Evolutionary conservation across 768 basidiomycete species (phyloP), one percentile per base, ranked within the genome.

Genomic region (Cystobasidium ongulense): DNA sequence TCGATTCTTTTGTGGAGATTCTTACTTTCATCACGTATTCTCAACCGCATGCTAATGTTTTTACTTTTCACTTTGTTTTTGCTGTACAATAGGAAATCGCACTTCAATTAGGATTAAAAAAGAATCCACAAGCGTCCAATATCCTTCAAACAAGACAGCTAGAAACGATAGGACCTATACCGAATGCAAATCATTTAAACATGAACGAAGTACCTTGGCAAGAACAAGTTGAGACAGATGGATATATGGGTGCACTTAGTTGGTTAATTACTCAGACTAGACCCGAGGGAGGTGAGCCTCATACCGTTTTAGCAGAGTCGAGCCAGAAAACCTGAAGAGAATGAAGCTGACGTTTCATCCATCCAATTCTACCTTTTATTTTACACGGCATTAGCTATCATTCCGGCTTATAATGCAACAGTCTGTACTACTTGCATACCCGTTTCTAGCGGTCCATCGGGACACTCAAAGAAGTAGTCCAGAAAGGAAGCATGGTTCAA

Each of bases 171-270:
- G 65, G 65, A 23, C 65, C 65, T 25, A 67, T 67, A 2, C 41
- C 39, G n/a, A 27, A 50, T 38, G 65, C 65, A 15, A 50, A 67
- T 52, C 65, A 67, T 38, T 43, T 67, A n/a, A 31, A 29, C 10
- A 71, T 71, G 68, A 57, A 5, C 10, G 50, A 71, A 35, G 29
- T 36, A 43, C 54, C 68, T 33, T 71, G 68, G 68, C 36, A 71
- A 13, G 68, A 71, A 52, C 36, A 71, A 31, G 41, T 59, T 21
- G 2, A 31, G 23, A 59, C 68, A 13, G 53, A 71, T 35, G 68
- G 68, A 23, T 54, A 71, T 23, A 54, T 29, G 1, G 68, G 68
- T 23, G 68, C 68, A 1, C 39, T 71, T 4, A 54, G 29, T n/a
- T 71, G 68, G 68, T 35, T 71, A 1, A 21, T 71, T 15, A 38